phyloP scores from a whole-genome alignment of 345 rosid species.

The Brassica carinata region DNA sequence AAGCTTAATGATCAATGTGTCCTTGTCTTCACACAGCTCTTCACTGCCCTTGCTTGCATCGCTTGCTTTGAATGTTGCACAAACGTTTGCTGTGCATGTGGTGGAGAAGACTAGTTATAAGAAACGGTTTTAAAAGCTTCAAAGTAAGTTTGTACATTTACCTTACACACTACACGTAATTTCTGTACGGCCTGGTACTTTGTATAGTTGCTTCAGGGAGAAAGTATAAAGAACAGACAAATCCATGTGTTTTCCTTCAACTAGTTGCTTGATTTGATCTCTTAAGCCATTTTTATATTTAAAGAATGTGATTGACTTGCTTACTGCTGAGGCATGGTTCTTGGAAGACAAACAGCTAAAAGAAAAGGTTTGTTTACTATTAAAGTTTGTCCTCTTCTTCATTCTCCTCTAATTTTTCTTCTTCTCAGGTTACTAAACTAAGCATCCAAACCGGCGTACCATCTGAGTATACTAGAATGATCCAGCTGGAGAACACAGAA shows the following conservation, averaged over 20 bases:
- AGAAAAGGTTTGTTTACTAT: conserved; percentile 61
- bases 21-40: conserved; percentile 57
- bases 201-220: not conserved
- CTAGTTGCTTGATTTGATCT: conserved; percentile 3
- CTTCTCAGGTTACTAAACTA: conserved; percentile 61
- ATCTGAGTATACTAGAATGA: conserved; percentile 78
- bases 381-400: conserved; percentile 4
- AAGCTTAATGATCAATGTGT: conserved; percentile 68
- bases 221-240: conserved; percentile 26
- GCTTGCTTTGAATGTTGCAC: conserved; percentile 86
- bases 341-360: conserved; percentile 64
- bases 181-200: conserved; percentile 8
- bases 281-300: too few relatives aligned
- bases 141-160: conserved; percentile 35
- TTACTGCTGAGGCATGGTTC: conserved; percentile 88
- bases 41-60: conserved; percentile 65
- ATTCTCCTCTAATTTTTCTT: not conserved
- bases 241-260: conserved; percentile 25
- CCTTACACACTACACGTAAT: conserved; percentile 12
- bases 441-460: conserved; percentile 60
- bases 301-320: conserved; percentile 71
- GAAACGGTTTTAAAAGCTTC: not conserved
- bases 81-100: conserved; percentile 68
- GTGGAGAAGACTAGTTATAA: conserved; percentile 49
- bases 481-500: conserved; percentile 53